Conservation (phyloP, 2,329 filamentous ascomycete species). For the Pseudogymnoascus sp. region DNA sequence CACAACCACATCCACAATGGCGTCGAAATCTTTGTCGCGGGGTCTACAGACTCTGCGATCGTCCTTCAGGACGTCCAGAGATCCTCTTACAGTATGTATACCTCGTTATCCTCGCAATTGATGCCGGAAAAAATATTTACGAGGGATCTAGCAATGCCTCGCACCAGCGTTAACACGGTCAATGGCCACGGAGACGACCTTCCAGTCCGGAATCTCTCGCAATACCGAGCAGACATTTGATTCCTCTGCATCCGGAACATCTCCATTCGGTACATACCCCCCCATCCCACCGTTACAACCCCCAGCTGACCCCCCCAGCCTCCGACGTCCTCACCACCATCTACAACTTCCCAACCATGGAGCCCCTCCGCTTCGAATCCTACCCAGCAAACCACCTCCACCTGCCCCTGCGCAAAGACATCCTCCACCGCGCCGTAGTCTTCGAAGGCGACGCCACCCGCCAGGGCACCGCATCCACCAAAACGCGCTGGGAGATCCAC, state of each 20-base stretch:
- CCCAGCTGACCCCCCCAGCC: constrained; percentile 30
- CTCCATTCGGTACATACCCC: neutral
- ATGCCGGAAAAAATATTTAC: constrained; percentile 11
- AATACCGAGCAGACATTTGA: neutral
- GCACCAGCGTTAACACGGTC: constrained; percentile 34
- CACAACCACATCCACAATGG: constrained; percentile 23
- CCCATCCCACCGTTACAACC: constrained; percentile 23
- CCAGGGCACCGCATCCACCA: constrained; percentile 76
- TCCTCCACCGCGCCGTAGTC: constrained; percentile 84
- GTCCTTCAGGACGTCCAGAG: constrained; percentile 25
- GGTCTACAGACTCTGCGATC: constrained; percentile 23
- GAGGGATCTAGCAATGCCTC: constrained; percentile 35
- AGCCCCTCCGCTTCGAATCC: constrained; percentile 68
- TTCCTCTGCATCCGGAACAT: neutral
- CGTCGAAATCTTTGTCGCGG: constrained; percentile 26
- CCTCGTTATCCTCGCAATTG: neutral
- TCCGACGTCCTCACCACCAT: constrained; percentile 73
- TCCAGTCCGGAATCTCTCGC: constrained; percentile 17
- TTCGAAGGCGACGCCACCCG: constrained; percentile 88
- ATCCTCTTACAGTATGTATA: constrained; percentile 32
- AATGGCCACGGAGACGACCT: constrained; percentile 41
- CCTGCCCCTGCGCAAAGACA: constrained; percentile 80
- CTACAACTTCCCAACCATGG: constrained; percentile 82
- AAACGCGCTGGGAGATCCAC: constrained; percentile 75
- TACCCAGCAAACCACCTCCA: constrained; percentile 79